These are phyloP conservation scores for Glebionis coronaria DNA, from an alignment of 129 eudicot species.

Conservation along the genomic window DNA sequence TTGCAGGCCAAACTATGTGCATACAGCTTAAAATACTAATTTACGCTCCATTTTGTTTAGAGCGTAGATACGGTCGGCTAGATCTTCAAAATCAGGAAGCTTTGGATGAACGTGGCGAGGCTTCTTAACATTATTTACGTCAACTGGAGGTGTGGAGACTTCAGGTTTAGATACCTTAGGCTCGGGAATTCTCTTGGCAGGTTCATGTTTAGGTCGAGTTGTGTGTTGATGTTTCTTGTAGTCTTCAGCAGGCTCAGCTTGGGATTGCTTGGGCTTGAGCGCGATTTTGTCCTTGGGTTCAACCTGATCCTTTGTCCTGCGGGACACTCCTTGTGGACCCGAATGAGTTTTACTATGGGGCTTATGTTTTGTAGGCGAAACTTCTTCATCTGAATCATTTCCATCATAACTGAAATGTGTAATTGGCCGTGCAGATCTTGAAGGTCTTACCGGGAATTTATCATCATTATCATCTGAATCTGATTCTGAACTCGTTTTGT, in stretches of 20 bases:
- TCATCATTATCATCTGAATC: constrained; percentile 49
- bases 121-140: constrained; percentile 38
- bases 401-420: constrained; percentile 36
- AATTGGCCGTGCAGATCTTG: constrained; percentile 40
- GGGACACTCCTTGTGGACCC: constrained; percentile 41
- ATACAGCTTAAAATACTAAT: constrained; percentile 31
- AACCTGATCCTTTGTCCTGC: constrained; percentile 53
- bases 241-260: neutral
- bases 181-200: constrained; percentile 2
- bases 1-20: neutral
- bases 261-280: constrained; percentile 8
- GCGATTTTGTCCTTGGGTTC: constrained; percentile 21
- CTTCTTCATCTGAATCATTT: constrained; percentile 45
- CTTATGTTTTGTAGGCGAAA: constrained; percentile 24
- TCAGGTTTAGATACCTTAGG: constrained; percentile 26
- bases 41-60: constrained; percentile 36
- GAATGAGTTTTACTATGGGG: constrained; percentile 26
- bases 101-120: constrained; percentile 94
- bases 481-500: constrained; percentile 30
- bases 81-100: constrained; percentile 72
- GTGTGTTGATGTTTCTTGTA: constrained; percentile 1
- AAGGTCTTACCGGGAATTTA: constrained; percentile 19
- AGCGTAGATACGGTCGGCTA: constrained; percentile 59
- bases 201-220: constrained; percentile 14
- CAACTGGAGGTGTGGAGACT: constrained; percentile 27